A percentile compares a stretch with the other conserved stretches of the same genome.
These are phyloP conservation scores for Teratosphaeria gauchensis DNA, from an alignment of 2,329 filamentous ascomycete genomes.

Conservation along the genomic window DNA sequence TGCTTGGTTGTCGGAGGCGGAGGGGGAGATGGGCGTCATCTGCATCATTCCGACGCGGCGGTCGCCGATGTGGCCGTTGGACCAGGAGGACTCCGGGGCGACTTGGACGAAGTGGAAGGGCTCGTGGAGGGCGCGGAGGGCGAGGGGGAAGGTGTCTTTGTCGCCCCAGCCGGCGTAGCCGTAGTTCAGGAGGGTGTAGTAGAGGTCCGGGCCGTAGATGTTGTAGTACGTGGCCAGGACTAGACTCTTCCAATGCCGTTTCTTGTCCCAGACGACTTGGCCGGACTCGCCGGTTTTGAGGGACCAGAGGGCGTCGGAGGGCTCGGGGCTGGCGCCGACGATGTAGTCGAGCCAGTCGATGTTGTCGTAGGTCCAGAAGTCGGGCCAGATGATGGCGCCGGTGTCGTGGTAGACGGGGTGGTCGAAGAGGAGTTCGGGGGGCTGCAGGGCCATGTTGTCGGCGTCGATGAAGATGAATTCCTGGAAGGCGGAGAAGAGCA, in stretches of 20 bases:
- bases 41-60: slow-evolving; percentile 5
- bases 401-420: slow-evolving; percentile 32
- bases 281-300: slow-evolving; percentile 35
- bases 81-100: background rate
- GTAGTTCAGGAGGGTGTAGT: slow-evolving; percentile 38
- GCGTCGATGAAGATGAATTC: slow-evolving; percentile 41
- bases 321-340: slow-evolving; percentile 22
- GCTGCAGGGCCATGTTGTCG: slow-evolving; percentile 36
- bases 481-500: slow-evolving; percentile 42
- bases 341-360: slow-evolving; percentile 32
- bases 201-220: slow-evolving; percentile 35
- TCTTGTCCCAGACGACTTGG: slow-evolving; percentile 37
- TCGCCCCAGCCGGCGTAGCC: slow-evolving; percentile 41
- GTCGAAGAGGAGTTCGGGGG: slow-evolving; percentile 34
- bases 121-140: slow-evolving; percentile 31
- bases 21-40: background rate
- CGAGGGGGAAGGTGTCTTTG: slow-evolving; percentile 42
- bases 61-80: slow-evolving; percentile 8
- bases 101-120: slow-evolving; percentile 33
- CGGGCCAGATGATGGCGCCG: slow-evolving; percentile 39
- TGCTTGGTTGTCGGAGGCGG: background rate
- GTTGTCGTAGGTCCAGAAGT: slow-evolving; percentile 35
- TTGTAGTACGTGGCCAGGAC: slow-evolving; percentile 43
- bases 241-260: slow-evolving; percentile 31
- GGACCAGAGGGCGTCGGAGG: slow-evolving; percentile 13